These are phyloP conservation scores for Colletotrichum sp. DNA, from an alignment of 2,329 filamentous ascomycete species.

Conservation along the genomic window DNA sequence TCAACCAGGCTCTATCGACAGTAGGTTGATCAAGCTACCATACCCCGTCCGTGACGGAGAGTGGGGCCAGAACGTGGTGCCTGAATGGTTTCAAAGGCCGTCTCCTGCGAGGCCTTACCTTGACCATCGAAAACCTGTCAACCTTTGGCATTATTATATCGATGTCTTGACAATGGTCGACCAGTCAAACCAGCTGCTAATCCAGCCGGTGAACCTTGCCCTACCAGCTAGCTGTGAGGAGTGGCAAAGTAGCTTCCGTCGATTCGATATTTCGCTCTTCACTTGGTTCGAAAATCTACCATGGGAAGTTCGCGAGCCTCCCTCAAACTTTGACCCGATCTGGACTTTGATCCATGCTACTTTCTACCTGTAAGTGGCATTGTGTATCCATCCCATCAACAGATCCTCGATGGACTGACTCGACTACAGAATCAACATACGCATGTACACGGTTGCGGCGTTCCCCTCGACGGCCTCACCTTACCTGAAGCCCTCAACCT, in stretches of 20 bases:
- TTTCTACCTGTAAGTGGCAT: neutral
- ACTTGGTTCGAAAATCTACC: neutral
- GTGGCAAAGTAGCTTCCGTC: neutral
- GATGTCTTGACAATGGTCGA: neutral
- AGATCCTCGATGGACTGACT: neutral
- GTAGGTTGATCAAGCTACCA: neutral
- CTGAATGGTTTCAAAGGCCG: neutral
- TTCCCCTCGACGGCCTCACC: neutral
- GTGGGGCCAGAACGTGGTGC: neutral
- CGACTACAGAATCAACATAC: neutral
- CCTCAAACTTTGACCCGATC: neutral
- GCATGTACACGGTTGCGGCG: neutral
- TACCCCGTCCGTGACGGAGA: neutral
- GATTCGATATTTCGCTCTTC: neutral
- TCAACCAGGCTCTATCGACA: neutral
- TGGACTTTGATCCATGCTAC: neutral
- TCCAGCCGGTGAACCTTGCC: neutral
- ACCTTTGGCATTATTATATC: neutral
- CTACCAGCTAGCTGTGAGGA: neutral
- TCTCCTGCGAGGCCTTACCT: neutral
- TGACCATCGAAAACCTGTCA: neutral
- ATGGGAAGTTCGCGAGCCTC: neutral
- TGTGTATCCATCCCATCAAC: too few species aligned
- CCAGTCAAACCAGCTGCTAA: neutral
- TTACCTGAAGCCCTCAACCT: neutral